Evolutionary conservation across 768 basidiomycete species (phyloP), one percentile per base, ranked within the genome.

Genomic region (Amylocystis lapponica): DNA sequence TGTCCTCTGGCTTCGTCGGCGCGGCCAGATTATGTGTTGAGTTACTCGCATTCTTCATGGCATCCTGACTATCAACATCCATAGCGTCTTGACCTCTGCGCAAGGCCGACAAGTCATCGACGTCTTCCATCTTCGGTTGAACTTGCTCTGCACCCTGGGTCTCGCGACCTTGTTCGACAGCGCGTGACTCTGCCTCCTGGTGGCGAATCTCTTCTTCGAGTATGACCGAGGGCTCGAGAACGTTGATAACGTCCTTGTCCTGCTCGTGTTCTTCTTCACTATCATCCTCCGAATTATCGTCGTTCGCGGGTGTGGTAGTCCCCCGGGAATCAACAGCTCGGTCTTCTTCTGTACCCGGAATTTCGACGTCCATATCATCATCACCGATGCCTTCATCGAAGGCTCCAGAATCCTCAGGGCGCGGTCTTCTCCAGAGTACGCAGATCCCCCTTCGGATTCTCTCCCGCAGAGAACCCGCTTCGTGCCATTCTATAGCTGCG

Each of bases 401-500:
- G 29, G 57, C 48, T 21, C 63, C 59, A 7, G 55, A 43, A 5
- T 59, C 59, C 27, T 61, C 59, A 9, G 51, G 59, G n/a, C 63
- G 57, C 5, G 74, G 68, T 19, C 69, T 72, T 51, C 68, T 81
- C 82, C 81, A 83, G 45, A 76, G 72, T 27, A 81, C 75, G 55
- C 76, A 80, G 29, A 83, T 82, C 13, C 89, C 89, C 23, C 74
- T 70, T 3, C 63, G 66, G 2, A 81, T 63, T 30, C 89, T 76
- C 46, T 82, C 79, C 51, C 82, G 81, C 17, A 66, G 66, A n/a
- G 71, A 71, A 10, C 70, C 74, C 19, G 85, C 81, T 39, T 76
- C 71, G 59, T 95, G 90, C 91, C 92, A 99, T 53, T 91, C 85
- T 6, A 88, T 74, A 17, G 92, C 84, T 20, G 88, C 77, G 23